Evolutionary conservation across 2,329 filamentous ascomycete species (phyloP).

Genomic region (Chaetomium strumarium): DNA sequence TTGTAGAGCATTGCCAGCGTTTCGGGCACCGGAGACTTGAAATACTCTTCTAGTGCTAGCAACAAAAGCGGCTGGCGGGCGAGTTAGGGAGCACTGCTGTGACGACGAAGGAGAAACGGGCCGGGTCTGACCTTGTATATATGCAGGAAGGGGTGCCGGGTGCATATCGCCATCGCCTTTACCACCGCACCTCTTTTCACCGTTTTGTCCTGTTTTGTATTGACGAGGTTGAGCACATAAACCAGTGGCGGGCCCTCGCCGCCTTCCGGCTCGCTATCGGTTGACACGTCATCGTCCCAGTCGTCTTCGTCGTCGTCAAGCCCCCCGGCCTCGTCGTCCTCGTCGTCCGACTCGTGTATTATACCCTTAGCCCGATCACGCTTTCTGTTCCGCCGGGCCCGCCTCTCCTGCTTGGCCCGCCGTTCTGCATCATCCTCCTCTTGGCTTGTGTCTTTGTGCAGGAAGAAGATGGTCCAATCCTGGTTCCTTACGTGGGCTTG

Average conservation of each 20-base stretch:
- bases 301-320: slow-evolving; percentile 41
- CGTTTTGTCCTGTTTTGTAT: slow-evolving; percentile 93
- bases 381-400: slow-evolving; percentile 45
- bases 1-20: slow-evolving; percentile 85
- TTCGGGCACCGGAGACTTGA: slow-evolving; percentile 81
- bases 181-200: slow-evolving; percentile 91
- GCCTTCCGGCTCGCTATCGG: slow-evolving; percentile 59
- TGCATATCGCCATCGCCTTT: slow-evolving; percentile 99
- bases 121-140: slow-evolving; percentile 74
- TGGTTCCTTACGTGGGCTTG: slow-evolving; percentile 91
- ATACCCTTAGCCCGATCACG: slow-evolving; percentile 37
- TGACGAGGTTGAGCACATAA: slow-evolving; percentile 95
- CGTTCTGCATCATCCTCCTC: slow-evolving; percentile 73
- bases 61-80: slow-evolving; percentile 72
- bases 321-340: slow-evolving; percentile 40
- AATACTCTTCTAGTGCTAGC: slow-evolving; percentile 92
- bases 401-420: slow-evolving; percentile 49
- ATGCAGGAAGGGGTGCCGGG: slow-evolving; percentile 91
- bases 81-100: slow-evolving; percentile 16
- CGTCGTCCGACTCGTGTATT: slow-evolving; percentile 43
- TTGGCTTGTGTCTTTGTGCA: slow-evolving; percentile 88
- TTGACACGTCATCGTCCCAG: slow-evolving; percentile 49
- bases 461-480: slow-evolving; percentile 98
- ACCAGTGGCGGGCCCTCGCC: slow-evolving; percentile 86
- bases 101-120: not conserved